Evolutionary conservation across 768 basidiomycete species (phyloP), one percentile per base, ranked within the genome.

Genomic region (Naganishia antarctica): DNA sequence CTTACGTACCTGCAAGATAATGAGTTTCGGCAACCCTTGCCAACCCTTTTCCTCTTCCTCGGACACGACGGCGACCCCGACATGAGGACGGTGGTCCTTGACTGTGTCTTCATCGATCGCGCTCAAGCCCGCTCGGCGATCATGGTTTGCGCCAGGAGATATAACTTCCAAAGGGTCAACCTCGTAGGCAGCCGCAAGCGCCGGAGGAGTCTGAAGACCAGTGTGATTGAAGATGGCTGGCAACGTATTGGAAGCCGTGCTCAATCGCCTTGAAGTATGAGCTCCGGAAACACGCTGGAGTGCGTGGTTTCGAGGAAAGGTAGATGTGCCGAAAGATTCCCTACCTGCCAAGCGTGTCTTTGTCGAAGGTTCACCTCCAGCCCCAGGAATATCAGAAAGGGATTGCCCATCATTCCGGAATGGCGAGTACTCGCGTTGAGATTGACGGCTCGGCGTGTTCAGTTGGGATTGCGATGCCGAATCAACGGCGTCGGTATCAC

Each of bases 211-310:
- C 68, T 84, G 84, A 25, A 93, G 87, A 60, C 91, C 91, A 0
- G 88, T 80, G 72, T 93, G 89, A 1, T 87, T 78, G 73, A 93
- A 93, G 66, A 94, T 92, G 23, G 85, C 83, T 1, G 91, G 89
- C 9, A 85, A 81, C 26, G 79, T 64, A 16, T 71, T 71, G 0
- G 76, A 77, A 1, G 68, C 63, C 9, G 72, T 74, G 31, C 70
- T 71, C 65, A 75, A 71, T 11, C 74, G 69, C 32, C 76, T 31
- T 3, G 57, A 29, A 43, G 28, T 70, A 48, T 68, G 48, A 26
- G 44, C 60, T 60, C 48, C 46, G 16, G 23, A 60, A 29, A 26
- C 61, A 41, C 32, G 63, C n/a, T 34, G 37, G 13, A 57, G 32
- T 0, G 34, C 26, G 28, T 47, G 64, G 50, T 51, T 47, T 29